Evolutionary conservation across 106 monocot genomes (phyloP).

Genomic region (Cymbidium sinense): DNA sequence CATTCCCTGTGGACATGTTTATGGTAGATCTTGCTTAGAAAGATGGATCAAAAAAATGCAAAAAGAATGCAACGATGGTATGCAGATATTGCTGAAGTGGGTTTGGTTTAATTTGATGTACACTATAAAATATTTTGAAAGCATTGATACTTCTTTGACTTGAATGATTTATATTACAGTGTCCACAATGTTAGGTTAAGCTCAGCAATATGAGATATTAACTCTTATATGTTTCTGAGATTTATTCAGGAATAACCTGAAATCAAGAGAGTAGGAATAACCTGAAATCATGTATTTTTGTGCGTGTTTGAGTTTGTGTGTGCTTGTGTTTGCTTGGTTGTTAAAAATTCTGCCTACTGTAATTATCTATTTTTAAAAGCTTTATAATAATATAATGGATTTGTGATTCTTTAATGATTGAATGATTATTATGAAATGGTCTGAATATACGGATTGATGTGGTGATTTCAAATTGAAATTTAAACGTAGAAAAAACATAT

Average conservation of each 20-base stretch:
- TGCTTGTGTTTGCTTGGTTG: background rate
- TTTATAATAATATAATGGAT: background rate
- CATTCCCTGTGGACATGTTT: slow-evolving; percentile 79
- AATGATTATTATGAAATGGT: too few relatives aligned
- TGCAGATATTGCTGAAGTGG: background rate
- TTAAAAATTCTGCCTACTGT: background rate
- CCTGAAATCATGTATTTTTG: background rate
- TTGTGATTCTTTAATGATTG: too few relatives aligned
- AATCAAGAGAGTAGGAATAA: slow-evolving; percentile 23
- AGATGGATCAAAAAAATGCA: slow-evolving; percentile 46
- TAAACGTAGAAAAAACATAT: too few relatives aligned
- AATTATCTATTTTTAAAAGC: background rate
- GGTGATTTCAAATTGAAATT: too few relatives aligned
- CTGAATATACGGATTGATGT: too few relatives aligned
- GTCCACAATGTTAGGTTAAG: slow-evolving; percentile 32
- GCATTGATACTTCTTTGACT: slow-evolving; percentile 1
- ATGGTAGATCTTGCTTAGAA: slow-evolving; percentile 74
- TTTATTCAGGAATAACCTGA: slow-evolving; percentile 21
- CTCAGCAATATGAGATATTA: slow-evolving; percentile 30
- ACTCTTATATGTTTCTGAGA: slow-evolving; percentile 35
- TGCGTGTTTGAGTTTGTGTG: background rate
- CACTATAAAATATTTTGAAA: too few relatives aligned
- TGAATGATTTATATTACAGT: slow-evolving; percentile 24
- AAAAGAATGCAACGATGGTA: slow-evolving; percentile 51
- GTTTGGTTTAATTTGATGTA: background rate